A percentile compares a stretch with the other conserved stretches of the same genome.
Evolutionary conservation across 2,329 filamentous ascomycete genomes (phyloP).

Genomic region (Zasmidium cellare): DNA sequence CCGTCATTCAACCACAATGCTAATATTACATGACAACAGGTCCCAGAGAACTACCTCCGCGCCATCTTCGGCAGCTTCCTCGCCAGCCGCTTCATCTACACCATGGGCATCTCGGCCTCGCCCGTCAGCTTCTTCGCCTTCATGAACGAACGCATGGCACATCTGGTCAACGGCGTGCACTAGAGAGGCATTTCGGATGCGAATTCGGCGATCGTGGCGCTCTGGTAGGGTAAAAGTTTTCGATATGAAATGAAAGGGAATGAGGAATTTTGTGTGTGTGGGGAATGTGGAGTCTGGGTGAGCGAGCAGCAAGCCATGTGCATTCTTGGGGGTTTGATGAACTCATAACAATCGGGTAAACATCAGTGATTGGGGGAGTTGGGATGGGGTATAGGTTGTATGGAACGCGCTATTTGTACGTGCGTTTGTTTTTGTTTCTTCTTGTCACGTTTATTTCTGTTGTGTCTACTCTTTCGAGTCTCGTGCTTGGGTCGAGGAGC

Average conservation of each 20-base stretch:
- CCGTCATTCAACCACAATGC: neutral
- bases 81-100: conserved; percentile 92
- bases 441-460: too few species aligned
- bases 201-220: neutral
- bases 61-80: conserved; percentile 96
- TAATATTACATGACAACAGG: conserved; percentile 41
- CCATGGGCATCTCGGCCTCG: conserved; percentile 87
- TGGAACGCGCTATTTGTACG: too few species aligned
- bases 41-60: conserved; percentile 87
- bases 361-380: too few species aligned
- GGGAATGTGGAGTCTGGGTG: neutral
- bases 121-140: conserved; percentile 99
- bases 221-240: conserved; percentile 1
- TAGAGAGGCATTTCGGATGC: neutral
- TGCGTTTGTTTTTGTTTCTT: too few species aligned
- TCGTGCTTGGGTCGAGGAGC: too few species aligned
- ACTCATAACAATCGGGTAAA: conserved; percentile 2
- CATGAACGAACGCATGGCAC: conserved; percentile 52
- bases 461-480: too few species aligned
- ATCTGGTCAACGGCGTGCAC: conserved; percentile 23
- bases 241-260: conserved; percentile 1
- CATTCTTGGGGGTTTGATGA: conserved; percentile 4
- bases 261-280: too few species aligned
- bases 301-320: neutral
- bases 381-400: too few species aligned